phyloP scores from a whole-genome alignment of 2,329 filamentous ascomycete species.

The Trichoderma sp. region DNA sequence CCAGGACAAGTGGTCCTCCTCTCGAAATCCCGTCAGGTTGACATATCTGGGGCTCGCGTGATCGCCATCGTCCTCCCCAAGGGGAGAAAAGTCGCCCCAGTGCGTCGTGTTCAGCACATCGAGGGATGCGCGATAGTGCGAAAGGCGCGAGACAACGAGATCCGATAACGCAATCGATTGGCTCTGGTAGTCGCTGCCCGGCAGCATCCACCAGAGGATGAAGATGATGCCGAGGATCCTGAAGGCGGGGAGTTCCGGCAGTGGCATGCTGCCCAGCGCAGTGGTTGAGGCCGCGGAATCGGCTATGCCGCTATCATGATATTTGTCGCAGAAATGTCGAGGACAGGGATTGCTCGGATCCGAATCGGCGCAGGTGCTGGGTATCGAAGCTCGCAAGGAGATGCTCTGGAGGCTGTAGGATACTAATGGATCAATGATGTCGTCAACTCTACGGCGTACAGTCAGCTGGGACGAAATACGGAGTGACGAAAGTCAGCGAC shows the following conservation, averaged over 20 bases:
- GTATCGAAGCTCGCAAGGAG: not conserved
- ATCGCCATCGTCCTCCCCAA: conserved; percentile 23
- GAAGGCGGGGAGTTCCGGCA: conserved; percentile 40
- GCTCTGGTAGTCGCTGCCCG: conserved; percentile 35
- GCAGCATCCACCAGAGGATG: conserved; percentile 41
- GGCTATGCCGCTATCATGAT: conserved; percentile 21
- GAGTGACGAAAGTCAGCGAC: conserved; percentile 1
- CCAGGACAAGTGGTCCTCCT: conserved; percentile 76
- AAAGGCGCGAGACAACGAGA: conserved; percentile 44
- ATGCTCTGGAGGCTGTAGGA: not conserved
- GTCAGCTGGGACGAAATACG: not conserved
- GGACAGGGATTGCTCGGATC: not conserved
- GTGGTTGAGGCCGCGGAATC: conserved; percentile 15
- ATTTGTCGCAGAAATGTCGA: not conserved
- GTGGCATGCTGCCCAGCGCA: conserved; percentile 42
- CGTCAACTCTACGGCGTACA: not conserved
- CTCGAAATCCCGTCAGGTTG: conserved; percentile 74
- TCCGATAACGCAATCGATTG: conserved; percentile 36
- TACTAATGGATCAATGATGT: not conserved
- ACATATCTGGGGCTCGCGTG: conserved; percentile 44
- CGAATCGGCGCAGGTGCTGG: not conserved
- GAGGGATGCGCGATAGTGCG: conserved; percentile 51
- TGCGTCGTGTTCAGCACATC: conserved; percentile 51
- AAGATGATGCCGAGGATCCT: conserved; percentile 32
- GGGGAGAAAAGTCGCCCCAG: conserved; percentile 60